These are phyloP conservation scores for Cardamine occulta DNA, from an alignment of 345 rosid genomes.

Conservation along the genomic window DNA sequence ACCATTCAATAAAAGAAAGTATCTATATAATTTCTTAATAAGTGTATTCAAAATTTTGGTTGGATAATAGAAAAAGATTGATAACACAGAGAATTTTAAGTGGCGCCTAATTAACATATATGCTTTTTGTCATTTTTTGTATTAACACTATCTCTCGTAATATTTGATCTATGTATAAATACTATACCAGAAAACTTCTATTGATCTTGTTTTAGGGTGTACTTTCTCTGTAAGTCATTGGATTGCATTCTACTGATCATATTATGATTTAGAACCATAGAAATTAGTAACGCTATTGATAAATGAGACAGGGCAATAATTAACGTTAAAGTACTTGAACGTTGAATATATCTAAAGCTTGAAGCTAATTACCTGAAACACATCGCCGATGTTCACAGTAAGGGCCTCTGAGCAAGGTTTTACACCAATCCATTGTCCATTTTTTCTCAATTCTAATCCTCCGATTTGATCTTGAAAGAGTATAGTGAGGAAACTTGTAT, in stretches of 20 bases:
- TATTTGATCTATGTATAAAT: not conserved
- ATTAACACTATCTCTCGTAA: not conserved
- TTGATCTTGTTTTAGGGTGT: not conserved
- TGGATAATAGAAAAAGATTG: not conserved
- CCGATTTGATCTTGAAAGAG: constrained; percentile 65
- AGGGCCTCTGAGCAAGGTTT: constrained; percentile 64
- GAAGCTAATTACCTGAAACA: constrained; percentile 65
- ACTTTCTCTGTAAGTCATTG: not conserved
- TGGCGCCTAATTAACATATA: not conserved
- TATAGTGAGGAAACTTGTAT: constrained; percentile 64
- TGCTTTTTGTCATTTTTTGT: not conserved
- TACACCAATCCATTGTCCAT: constrained; percentile 67
- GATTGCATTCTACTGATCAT: not conserved
- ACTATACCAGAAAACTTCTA: not conserved
- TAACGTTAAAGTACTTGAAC: not conserved
- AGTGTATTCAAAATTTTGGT: not conserved
- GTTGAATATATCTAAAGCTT: not conserved
- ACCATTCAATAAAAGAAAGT: not conserved
- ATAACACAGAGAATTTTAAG: not conserved
- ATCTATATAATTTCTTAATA: not conserved
- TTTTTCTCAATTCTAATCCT: constrained; percentile 64
- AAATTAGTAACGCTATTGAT: not conserved
- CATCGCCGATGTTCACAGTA: constrained; percentile 70
- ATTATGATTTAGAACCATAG: not conserved
- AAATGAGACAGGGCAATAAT: not conserved